phyloP scores from a whole-genome alignment of 2,329 filamentous ascomycete species.

The Epichloe coenophiala region DNA sequence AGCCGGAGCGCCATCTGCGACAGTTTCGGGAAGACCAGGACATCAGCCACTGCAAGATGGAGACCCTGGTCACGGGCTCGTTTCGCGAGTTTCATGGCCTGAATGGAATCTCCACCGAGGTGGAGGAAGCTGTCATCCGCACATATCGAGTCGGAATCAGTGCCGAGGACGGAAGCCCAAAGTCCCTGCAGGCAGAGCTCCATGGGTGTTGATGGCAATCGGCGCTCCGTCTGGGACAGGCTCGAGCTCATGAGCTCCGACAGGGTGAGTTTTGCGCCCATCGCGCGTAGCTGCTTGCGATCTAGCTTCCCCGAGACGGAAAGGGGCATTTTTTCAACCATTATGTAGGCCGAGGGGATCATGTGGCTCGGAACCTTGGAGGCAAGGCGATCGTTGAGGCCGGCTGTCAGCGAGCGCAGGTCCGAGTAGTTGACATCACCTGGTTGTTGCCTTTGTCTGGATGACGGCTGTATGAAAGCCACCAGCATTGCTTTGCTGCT shows the following conservation, averaged over 20 bases:
- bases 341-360: constrained; percentile 1
- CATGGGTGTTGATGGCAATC: constrained; percentile 3
- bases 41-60: neutral
- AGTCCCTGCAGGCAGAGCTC: constrained; percentile 9
- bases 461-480: constrained; percentile 2
- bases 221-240: neutral
- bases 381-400: neutral
- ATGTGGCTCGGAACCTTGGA: neutral
- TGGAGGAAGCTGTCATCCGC: constrained; percentile 6
- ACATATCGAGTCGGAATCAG: neutral
- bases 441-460: neutral
- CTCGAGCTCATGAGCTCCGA: neutral
- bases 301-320: constrained; percentile 1
- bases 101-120: constrained; percentile 7
- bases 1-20: neutral
- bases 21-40: neutral
- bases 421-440: too few relatives aligned
- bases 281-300: constrained; percentile 1
- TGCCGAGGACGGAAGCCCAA: constrained; percentile 1
- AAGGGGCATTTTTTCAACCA: constrained; percentile 1
- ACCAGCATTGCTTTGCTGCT: constrained; percentile 1
- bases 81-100: constrained; percentile 4
- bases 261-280: neutral
- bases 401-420: neutral
- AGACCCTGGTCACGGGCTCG: neutral